Base-by-base conservation (phyloP, 305 asterid species). In the Solanum hybrid region DNA sequence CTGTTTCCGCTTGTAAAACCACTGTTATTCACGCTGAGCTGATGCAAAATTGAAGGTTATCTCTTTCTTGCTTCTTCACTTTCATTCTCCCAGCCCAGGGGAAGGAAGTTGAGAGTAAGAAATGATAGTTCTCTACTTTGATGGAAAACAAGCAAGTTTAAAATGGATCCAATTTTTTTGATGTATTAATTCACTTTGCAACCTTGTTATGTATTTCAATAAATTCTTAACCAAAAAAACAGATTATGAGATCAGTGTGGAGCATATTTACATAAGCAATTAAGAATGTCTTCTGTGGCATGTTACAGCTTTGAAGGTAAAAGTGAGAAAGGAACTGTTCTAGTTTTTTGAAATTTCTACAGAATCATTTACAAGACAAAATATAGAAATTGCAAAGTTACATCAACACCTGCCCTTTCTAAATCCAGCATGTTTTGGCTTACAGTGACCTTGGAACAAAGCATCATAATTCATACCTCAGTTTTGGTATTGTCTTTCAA, bases 31-130 rank as follows among this genome's bases (percentile, higher is more conserved):
- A 67, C 18, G 82, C 92, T 91, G 92, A 51, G 88, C 88, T 82
- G 91, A 90, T 64, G 86, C 87, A 90, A 83, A 89, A 89, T 83
- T 84, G 90, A 86, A 73, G 36, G 90, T 91, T 89, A 92, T 71
- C 90, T 83, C 73, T 89, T 57, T 76, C 42, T 39, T 31, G 76
- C 12, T 85, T 57, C 87, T 46, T 57, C 7, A 57, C n/a, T 11
- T 85, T 28, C 46, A 85, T 31, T 83, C 71, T 83, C 40, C 87
- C 87, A 83, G 74, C 87, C 46, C 88, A 33, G 13, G 28, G 87
- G 88, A 39, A 85, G 46, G 76, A 28, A 85, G 76, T 85, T 31
- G 42, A 85, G 76, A 20, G 75, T 76, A 40, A 85, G 88, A 57
- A 85, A 31, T 85, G 76, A 51, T 20, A 33, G 76, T 85, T 85